Evolutionary conservation across 148 eudicot species (phyloP).

Genomic region (Silene conica): DNA sequence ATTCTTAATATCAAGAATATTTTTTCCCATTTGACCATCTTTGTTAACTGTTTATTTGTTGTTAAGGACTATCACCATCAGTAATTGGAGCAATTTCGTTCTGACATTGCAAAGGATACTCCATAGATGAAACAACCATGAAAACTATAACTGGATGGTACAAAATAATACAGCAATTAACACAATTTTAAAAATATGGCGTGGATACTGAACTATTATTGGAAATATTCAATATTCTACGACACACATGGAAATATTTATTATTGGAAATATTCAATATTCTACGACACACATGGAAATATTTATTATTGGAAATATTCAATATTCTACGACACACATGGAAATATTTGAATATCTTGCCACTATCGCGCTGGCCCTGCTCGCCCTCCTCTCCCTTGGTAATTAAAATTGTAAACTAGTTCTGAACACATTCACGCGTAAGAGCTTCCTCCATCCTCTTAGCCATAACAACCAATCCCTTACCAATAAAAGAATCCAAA

Average conservation of each 20-base stretch:
- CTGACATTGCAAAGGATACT: not conserved
- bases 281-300: too few species aligned
- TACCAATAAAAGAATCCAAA: slow-evolving; percentile 32
- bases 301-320: too few species aligned
- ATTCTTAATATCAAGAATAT: not conserved
- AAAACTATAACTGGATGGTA: not conserved
- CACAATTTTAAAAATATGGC: not conserved
- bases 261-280: too few species aligned
- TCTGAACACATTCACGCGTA: not conserved
- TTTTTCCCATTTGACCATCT: not conserved
- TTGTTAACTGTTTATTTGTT: too few species aligned
- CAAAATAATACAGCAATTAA: not conserved
- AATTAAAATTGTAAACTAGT: too few species aligned
- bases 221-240: not conserved
- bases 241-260: too few species aligned
- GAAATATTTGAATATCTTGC: too few species aligned
- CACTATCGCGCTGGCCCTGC: not conserved
- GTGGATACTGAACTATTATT: not conserved
- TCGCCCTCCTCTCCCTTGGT: not conserved
- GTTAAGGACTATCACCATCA: not conserved
- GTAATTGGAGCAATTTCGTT: not conserved
- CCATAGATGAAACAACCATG: not conserved
- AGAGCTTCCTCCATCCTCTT: slow-evolving; percentile 33
- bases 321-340: too few species aligned
- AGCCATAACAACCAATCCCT: slow-evolving; percentile 36